phyloP scores from a whole-genome alignment of 208 protist genomes.

The Leishmania guyanensis region DNA sequence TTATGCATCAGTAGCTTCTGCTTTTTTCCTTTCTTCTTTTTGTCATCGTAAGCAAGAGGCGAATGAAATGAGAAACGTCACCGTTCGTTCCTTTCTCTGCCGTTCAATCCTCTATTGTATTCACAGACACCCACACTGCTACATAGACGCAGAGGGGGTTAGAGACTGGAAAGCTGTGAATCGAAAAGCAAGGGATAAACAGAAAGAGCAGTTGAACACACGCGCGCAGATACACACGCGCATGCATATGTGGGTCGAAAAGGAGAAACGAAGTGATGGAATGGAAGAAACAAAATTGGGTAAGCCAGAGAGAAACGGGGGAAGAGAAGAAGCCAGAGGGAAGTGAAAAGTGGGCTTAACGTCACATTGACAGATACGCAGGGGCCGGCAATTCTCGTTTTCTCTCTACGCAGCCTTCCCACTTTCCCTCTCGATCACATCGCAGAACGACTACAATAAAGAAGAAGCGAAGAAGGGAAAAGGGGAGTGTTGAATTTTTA shows the following conservation, averaged over 20 bases:
- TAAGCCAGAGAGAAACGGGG: not conserved
- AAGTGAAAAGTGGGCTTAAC: not conserved
- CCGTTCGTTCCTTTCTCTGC: not conserved
- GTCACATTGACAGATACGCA: not conserved
- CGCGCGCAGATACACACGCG: not conserved
- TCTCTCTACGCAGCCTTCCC: not conserved
- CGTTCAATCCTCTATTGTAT: not conserved
- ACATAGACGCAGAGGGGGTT: not conserved
- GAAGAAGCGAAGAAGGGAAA: not conserved
- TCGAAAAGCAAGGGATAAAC: not conserved
- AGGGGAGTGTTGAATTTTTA: not conserved
- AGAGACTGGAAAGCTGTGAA: not conserved
- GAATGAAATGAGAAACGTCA: not conserved
- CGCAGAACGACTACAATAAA: not conserved
- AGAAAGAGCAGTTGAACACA: slow-evolving; percentile 15
- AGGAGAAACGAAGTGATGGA: slow-evolving; percentile 2
- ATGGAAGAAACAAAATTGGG: slow-evolving; percentile 12
- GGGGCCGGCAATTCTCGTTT: not conserved
- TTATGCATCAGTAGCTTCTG: not conserved
- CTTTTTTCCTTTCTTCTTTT: not conserved
- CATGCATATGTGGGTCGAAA: not conserved
- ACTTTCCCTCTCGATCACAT: not conserved
- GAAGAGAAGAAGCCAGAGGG: not conserved
- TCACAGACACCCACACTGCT: not conserved
- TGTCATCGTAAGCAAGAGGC: not conserved